Conservation (phyloP, 805 yeast species). For the Pichia cabralensis region DNA sequence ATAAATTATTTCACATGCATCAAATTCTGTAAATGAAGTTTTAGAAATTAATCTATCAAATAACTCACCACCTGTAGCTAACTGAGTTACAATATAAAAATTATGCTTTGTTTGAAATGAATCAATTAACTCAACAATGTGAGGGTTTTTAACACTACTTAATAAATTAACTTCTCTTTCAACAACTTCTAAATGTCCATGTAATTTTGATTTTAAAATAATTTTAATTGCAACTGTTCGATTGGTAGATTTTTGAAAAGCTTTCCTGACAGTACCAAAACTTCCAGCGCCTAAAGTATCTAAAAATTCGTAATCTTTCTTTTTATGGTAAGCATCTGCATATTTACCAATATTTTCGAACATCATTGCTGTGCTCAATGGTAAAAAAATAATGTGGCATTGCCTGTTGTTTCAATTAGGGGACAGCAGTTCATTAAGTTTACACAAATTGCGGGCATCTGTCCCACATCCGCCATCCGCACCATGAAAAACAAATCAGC, state of each 20-base stretch:
- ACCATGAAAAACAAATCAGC: too few relatives aligned
- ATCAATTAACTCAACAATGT: slow-evolving; percentile 82
- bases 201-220: slow-evolving; percentile 73
- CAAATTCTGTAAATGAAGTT: slow-evolving; percentile 82
- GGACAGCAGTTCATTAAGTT: too few relatives aligned
- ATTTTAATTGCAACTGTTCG: slow-evolving; percentile 88
- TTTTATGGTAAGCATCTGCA: too few relatives aligned
- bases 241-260: slow-evolving; percentile 32
- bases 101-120: slow-evolving; percentile 93
- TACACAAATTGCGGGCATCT: too few relatives aligned
- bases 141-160: slow-evolving; percentile 63
- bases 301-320: slow-evolving; percentile 65
- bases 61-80: slow-evolving; percentile 93
- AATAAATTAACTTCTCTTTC: slow-evolving; percentile 69
- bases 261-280: slow-evolving; percentile 85
- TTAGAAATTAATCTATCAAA: slow-evolving; percentile 75
- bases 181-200: slow-evolving; percentile 55
- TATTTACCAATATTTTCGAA: too few relatives aligned
- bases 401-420: too few relatives aligned
- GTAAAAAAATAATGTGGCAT: too few relatives aligned
- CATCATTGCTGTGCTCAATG: too few relatives aligned
- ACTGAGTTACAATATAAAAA: slow-evolving; percentile 85
- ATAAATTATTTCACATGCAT: slow-evolving; percentile 65
- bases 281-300: slow-evolving; percentile 90
- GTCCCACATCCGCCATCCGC: too few relatives aligned